Base-by-base conservation (phyloP, 768 basidiomycete species). In the Hygrocybe coccinea region DNA sequence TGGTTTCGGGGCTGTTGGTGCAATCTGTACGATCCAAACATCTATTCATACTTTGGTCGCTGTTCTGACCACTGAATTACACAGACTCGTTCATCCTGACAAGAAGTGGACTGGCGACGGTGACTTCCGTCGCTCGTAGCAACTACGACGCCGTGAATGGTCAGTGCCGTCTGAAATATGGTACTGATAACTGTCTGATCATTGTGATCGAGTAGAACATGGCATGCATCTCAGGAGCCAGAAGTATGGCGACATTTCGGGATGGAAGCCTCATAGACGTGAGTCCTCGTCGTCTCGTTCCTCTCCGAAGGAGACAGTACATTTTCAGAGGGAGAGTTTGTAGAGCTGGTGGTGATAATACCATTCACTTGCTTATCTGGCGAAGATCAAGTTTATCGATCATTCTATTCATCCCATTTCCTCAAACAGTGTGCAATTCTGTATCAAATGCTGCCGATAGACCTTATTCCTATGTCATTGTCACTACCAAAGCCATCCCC, bases 111-210 rank as follows among this genome's bases (percentile, higher is more conserved):
- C 71, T 77, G 29, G 85, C 79, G 1, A 75, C 80, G 22, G 82
- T 91, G 8, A 90, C 89, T 1, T 84, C 76, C 15, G 85, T 91
- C 1, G 89, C 88, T 1, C 69, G 89, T 54, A 82, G 87, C 50
- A 87, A 89, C 56, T 86, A 80, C 63, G 76, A 82, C 11, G 68
- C 73, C 2, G 75, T 83, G 11, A 71, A 76, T n/a, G 71, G 83
- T 82, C 52, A 56, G 69, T 57, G 39, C 21, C 6, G 33, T 24
- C 33, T 41, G 12, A 24, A 37, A 8, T 25, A 41, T 37, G 51
- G 6, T 48, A 25, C 33, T 22, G 15, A 2, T 24, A 37, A 21
- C 21, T 25, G 36, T 12, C 5, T 22, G 21, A 46, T 19, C 44
- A n/a, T 19, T 44, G 37, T 34, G 43, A 14, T 33, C 38, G 35